Conservation (phyloP, 192 early-diverging fungal species). For the Phlyctochytrium planicorne region DNA sequence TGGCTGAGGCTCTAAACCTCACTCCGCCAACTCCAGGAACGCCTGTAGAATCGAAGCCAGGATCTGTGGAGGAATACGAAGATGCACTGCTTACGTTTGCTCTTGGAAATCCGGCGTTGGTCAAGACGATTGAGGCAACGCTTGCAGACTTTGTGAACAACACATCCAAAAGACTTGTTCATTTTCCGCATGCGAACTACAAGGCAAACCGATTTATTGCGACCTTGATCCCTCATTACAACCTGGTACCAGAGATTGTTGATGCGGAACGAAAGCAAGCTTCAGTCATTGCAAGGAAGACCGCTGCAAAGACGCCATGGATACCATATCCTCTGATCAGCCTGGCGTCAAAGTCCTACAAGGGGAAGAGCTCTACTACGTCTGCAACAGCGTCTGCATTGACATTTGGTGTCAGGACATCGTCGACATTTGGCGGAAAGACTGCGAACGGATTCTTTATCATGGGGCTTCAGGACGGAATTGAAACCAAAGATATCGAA, state of each 20-base stretch:
- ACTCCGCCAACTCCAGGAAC: neutral
- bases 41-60: constrained; percentile 10
- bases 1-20: constrained; percentile 77
- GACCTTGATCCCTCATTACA: constrained; percentile 71
- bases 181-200: constrained; percentile 70
- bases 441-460: constrained; percentile 26
- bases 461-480: constrained; percentile 11
- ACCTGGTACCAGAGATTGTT: constrained; percentile 68
- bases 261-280: constrained; percentile 68
- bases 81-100: constrained; percentile 66
- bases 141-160: constrained; percentile 70
- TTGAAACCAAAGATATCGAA: constrained; percentile 22
- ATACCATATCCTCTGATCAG: constrained; percentile 30
- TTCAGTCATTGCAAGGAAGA: constrained; percentile 65
- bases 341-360: constrained; percentile 10
- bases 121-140: constrained; percentile 64
- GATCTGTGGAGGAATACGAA: neutral
- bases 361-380: constrained; percentile 4
- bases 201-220: constrained; percentile 69
- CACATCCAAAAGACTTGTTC: constrained; percentile 43
- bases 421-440: neutral
- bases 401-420: neutral
- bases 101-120: constrained; percentile 58
- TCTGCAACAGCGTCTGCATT: neutral
- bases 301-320: constrained; percentile 8